phyloP scores from a whole-genome alignment of 371 early-diverging fungal species.

The Rhizopus delemar region DNA sequence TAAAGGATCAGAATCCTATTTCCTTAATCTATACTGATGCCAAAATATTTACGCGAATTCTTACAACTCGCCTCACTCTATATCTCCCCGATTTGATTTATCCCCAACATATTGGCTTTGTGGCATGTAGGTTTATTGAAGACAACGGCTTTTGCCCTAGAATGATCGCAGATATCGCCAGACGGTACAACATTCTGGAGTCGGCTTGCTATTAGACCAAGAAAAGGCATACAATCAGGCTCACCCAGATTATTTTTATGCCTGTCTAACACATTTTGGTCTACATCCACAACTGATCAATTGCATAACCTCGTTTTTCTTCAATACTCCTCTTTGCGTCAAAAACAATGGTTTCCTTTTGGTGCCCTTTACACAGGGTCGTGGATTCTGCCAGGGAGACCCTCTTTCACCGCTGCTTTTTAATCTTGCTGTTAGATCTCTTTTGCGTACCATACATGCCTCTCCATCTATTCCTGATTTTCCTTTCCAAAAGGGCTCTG shows the following conservation, averaged over 20 bases:
- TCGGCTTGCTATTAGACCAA: no score
- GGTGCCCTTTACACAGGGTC: neutral
- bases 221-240: constrained; percentile 18
- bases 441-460: no score
- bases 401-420: no score
- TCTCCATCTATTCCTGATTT: no score
- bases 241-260: constrained; percentile 12
- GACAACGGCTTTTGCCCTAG: no score
- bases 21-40: constrained; percentile 17
- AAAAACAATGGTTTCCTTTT: no score
- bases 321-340: neutral
- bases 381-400: constrained; percentile 25
- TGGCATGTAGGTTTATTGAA: no score
- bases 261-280: constrained; percentile 6
- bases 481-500: no score
- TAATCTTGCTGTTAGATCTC: neutral
- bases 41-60: constrained; percentile 24
- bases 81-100: neutral
- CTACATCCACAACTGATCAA: constrained; percentile 5
- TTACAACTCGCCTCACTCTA: constrained; percentile 6
- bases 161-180: no score
- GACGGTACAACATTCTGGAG: no score
- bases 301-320: neutral
- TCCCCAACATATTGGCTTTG: no score
- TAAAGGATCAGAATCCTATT: neutral